phyloP scores from a whole-genome alignment of 768 basidiomycete species.

The Flagelloscypha sp. region DNA sequence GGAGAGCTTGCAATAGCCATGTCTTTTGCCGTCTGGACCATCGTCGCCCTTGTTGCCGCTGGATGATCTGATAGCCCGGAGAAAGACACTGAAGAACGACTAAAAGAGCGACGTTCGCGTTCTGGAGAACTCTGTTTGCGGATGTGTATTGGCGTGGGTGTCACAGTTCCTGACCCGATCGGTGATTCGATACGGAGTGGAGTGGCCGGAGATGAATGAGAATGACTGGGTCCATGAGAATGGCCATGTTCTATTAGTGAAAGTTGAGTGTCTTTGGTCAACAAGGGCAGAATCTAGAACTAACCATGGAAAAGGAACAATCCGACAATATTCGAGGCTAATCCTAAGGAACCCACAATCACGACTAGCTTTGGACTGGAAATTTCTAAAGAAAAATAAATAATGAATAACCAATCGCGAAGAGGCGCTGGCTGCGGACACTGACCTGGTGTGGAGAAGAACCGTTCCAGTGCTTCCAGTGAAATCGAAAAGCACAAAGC shows the following conservation, averaged over 20 bases:
- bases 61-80: slow-evolving; percentile 70
- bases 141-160: neutral
- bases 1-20: slow-evolving; percentile 53
- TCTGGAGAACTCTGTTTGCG: no score
- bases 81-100: slow-evolving; percentile 34
- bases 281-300: slow-evolving; percentile 13
- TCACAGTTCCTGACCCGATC: no score
- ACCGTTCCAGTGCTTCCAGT: slow-evolving; percentile 85
- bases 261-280: slow-evolving; percentile 7
- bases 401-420: slow-evolving; percentile 4
- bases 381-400: slow-evolving; percentile 50
- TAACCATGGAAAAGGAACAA: slow-evolving; percentile 91
- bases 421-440: slow-evolving; percentile 6
- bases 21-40: slow-evolving; percentile 80
- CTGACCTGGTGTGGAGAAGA: slow-evolving; percentile 77
- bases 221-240: slow-evolving; percentile 38
- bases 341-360: slow-evolving; percentile 80
- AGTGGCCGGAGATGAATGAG: slow-evolving; percentile 24
- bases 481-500: slow-evolving; percentile 95
- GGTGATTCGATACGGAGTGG: slow-evolving; percentile 10
- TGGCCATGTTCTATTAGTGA: slow-evolving; percentile 53
- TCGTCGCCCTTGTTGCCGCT: slow-evolving; percentile 59
- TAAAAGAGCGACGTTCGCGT: no score
- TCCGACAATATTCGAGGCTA: slow-evolving; percentile 88
- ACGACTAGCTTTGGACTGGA: slow-evolving; percentile 84